Percentiles rank a stretch among this genome's conserved stretches.
Evolutionary conservation across 2,329 filamentous ascomycete genomes (phyloP).

Genomic region (Clonostachys rhizophaga): DNA sequence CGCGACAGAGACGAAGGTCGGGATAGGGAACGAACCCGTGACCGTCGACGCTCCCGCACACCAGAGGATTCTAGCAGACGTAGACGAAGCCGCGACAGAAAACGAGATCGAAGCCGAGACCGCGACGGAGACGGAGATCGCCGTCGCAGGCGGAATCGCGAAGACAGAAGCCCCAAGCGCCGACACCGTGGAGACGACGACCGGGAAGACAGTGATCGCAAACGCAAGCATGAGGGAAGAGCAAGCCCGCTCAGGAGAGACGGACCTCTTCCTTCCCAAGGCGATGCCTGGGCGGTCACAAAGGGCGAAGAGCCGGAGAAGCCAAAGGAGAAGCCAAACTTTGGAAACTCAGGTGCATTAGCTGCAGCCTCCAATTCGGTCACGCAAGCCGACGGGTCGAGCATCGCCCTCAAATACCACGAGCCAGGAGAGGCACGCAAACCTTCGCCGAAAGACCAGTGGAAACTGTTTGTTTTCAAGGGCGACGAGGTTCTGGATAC

Average conservation of each 20-base stretch:
- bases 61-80: conserved; percentile 17
- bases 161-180: conserved; percentile 19
- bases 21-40: conserved; percentile 10
- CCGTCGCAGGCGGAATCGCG: conserved; percentile 22
- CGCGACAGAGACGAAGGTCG: conserved; percentile 17
- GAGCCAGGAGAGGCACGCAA: conserved; percentile 92
- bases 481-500: conserved; percentile 75
- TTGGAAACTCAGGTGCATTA: conserved; percentile 71
- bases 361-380: conserved; percentile 84
- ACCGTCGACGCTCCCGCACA: conserved; percentile 22
- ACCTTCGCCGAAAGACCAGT: conserved; percentile 70
- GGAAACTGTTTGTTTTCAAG: conserved; percentile 94
- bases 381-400: conserved; percentile 66
- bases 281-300: conserved; percentile 52
- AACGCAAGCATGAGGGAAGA: conserved; percentile 7
- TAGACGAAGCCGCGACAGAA: conserved; percentile 14
- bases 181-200: conserved; percentile 11
- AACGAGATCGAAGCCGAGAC: conserved; percentile 11
- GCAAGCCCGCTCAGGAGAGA: conserved; percentile 17
- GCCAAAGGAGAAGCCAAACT: conserved; percentile 87
- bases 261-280: conserved; percentile 56
- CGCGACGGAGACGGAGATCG: conserved; percentile 12
- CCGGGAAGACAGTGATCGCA: conserved; percentile 10
- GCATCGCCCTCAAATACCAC: conserved; percentile 88
- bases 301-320: conserved; percentile 32